These are phyloP conservation scores for Porphyrellus cyaneotinctus DNA, from an alignment of 768 basidiomycete species.

Conservation along the genomic window DNA sequence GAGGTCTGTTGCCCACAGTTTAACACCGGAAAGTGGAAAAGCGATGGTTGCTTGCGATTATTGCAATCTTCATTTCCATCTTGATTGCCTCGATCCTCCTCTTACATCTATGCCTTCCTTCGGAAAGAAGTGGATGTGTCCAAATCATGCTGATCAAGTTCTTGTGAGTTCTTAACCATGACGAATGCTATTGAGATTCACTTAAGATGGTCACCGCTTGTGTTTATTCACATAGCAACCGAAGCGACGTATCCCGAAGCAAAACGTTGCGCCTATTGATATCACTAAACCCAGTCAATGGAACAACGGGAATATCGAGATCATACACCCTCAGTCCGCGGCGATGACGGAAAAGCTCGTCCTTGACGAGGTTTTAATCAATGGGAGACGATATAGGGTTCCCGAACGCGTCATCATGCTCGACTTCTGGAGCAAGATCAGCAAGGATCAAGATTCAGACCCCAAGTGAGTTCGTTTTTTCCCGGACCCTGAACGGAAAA, in stretches of 20 bases:
- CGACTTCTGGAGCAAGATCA: conserved; percentile 92
- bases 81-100: conserved; percentile 94
- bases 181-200: background rate
- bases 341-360: conserved; percentile 46
- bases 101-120: conserved; percentile 79
- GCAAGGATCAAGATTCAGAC: conserved; percentile 38
- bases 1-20: conserved; percentile 35
- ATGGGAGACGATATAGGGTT: conserved; percentile 85
- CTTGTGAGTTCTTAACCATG: conserved; percentile 50
- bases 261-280: conserved; percentile 62
- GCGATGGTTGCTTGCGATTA: conserved; percentile 92
- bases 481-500: background rate
- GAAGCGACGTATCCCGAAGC: conserved; percentile 77
- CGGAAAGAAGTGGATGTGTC: conserved; percentile 98
- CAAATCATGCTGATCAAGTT: conserved; percentile 88
- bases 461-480: conserved; percentile 39
- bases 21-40: conserved; percentile 54
- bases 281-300: conserved; percentile 66
- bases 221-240: conserved; percentile 48
- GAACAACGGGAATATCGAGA: conserved; percentile 92
- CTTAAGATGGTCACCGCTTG: conserved; percentile 5
- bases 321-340: conserved; percentile 64
- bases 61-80: conserved; percentile 92
- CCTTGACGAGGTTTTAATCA: conserved; percentile 82
- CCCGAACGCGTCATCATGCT: conserved; percentile 89